Percentiles rank a stretch among this genome's conserved stretches.
Evolutionary conservation across 2,329 filamentous ascomycete genomes (phyloP).

Genomic region (Cercospora beticola): DNA sequence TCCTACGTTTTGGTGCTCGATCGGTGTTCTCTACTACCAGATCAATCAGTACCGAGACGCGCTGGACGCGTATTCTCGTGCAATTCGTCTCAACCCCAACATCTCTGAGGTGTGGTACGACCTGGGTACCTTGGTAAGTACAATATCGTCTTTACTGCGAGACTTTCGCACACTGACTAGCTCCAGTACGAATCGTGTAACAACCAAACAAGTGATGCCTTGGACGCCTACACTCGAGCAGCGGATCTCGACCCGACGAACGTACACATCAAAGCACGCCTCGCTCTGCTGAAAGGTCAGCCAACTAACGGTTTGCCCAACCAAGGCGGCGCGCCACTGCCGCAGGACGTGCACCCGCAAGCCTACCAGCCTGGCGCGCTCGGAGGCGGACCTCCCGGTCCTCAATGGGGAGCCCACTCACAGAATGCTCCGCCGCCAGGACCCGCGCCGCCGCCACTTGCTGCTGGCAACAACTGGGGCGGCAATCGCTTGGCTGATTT

Average conservation of each 20-base stretch:
- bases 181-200: slow-evolving; percentile 93
- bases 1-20: slow-evolving; percentile 99
- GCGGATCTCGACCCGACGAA: slow-evolving; percentile 92
- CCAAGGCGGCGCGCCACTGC: slow-evolving; percentile 76
- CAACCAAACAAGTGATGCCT: slow-evolving; percentile 93
- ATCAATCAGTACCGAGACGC: slow-evolving; percentile 99
- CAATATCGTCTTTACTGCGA: neutral
- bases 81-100: slow-evolving; percentile 93
- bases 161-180: slow-evolving; percentile 35
- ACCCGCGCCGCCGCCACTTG: slow-evolving; percentile 58
- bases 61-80: slow-evolving; percentile 93
- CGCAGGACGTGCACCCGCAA: slow-evolving; percentile 93
- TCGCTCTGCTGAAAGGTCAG: slow-evolving; percentile 83
- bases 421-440: slow-evolving; percentile 63
- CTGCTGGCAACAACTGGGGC: slow-evolving; percentile 58
- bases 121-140: slow-evolving; percentile 83
- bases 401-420: slow-evolving; percentile 83
- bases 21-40: slow-evolving; percentile 97
- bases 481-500: slow-evolving; percentile 75
- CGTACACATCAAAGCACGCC: slow-evolving; percentile 90
- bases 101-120: slow-evolving; percentile 99
- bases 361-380: slow-evolving; percentile 84
- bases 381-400: slow-evolving; percentile 72
- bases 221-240: slow-evolving; percentile 92
- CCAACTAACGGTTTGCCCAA: slow-evolving; percentile 66